Evolutionary conservation across 2,329 filamentous ascomycete genomes (phyloP), one percentile per base, ranked within the genome.

Genomic region (Alternaria arborescens): DNA sequence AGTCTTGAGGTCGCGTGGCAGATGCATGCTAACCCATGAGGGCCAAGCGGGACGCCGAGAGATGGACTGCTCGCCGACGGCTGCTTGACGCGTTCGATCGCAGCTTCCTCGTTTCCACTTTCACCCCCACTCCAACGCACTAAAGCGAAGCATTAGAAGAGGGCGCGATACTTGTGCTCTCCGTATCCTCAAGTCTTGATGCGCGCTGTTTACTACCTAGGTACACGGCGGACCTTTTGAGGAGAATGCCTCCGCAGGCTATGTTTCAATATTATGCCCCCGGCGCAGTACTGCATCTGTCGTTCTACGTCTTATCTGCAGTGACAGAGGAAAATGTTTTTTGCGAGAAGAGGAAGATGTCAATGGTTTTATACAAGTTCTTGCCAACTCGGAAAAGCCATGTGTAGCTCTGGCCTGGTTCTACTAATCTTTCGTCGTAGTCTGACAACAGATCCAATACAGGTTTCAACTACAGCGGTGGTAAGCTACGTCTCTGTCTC

Each of bases 1-100:
- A 5, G n/a, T 47, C 18, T 24, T 16, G 24, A 18, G 22, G 22
- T 41, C 46, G 36, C 36, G 34, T 38, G n/a, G 36, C 32, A 16
- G 10, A 28, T 52, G 32, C 24, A 41, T 46, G 46, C 58, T 57
- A 57, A 26, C 32, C 32, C 40, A 52, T 32, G 40, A 28, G 47
- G 47, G 55, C 12, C 24, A 44, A 55, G 53, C 32, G 26, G 20
- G 20, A 24, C 36, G 41, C 30, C n/a, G 14, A 46, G 52, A 54
- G 30, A 38, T 28, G 34, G 5, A 14, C 10, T 18, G 20, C 36
- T 34, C 10, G 14, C 34, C 24, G 26, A 38, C 34, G 6, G 32
- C 24, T 44, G 22, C n/a, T 44, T 44, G 20, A 50, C 46, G 32
- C 22, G 16, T 38, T n/a, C 14, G 24, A 36, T 20, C 24, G 20